Evolutionary conservation across 106 monocot species (phyloP).

Genomic region (Apostasia shenzhenica): DNA sequence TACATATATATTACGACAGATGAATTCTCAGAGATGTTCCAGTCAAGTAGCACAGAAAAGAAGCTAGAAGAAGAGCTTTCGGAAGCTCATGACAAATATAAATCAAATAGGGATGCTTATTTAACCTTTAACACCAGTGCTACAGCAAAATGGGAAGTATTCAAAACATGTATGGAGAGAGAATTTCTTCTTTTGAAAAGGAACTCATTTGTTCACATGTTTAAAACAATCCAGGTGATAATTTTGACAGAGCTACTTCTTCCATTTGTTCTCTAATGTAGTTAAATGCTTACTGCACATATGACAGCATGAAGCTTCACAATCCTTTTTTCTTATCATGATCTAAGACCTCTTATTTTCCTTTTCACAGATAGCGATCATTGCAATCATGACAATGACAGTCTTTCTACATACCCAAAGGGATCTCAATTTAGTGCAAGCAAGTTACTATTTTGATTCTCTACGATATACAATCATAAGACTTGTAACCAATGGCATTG

Average conservation of each 20-base stretch:
- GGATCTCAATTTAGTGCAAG: slow-evolving; percentile 7
- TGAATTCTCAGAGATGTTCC: slow-evolving; percentile 2
- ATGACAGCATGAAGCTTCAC: no score
- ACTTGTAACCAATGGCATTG: slow-evolving; percentile 15
- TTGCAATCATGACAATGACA: slow-evolving; percentile 24
- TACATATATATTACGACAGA: slow-evolving; percentile 4
- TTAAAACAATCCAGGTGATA: slow-evolving; percentile 6
- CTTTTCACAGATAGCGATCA: not conserved
- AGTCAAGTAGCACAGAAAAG: slow-evolving; percentile 6
- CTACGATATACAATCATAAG: slow-evolving; percentile 19
- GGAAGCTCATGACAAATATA: not conserved
- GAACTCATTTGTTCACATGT: slow-evolving; percentile 8
- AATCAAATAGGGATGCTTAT: not conserved
- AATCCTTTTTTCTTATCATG: no score
- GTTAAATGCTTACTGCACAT: no score
- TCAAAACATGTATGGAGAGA: slow-evolving; percentile 17
- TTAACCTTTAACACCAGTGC: slow-evolving; percentile 1
- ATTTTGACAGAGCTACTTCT: not conserved
- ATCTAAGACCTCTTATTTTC: no score
- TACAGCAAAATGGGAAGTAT: slow-evolving; percentile 14
- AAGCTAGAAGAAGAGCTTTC: slow-evolving; percentile 9
- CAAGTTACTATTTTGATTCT: slow-evolving; percentile 12
- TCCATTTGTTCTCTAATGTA: not conserved
- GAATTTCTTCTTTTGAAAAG: slow-evolving; percentile 15
- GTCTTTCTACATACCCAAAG: slow-evolving; percentile 14